These are phyloP conservation scores for Peziza echinospora DNA, from an alignment of 495 filamentous ascomycete species.

Conservation along the genomic window DNA sequence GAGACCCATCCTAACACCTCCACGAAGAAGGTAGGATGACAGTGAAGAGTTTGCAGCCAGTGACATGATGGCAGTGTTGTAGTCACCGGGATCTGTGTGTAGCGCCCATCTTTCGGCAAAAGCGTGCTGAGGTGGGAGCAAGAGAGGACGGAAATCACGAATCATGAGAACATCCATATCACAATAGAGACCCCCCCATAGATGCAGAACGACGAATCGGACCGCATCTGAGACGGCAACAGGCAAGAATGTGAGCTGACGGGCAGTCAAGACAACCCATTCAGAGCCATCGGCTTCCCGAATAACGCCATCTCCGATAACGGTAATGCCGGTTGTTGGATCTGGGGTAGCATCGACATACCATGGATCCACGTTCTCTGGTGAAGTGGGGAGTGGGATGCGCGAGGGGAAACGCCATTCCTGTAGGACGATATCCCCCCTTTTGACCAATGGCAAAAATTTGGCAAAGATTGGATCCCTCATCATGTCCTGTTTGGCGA, in stretches of 20 bases:
- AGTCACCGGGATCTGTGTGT: constrained; percentile 31
- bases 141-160: constrained; percentile 32
- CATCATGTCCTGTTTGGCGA: constrained; percentile 29
- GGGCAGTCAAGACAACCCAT: constrained; percentile 30
- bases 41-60: constrained; percentile 33
- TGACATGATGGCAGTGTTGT: constrained; percentile 37
- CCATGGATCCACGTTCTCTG: constrained; percentile 6
- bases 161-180: constrained; percentile 39
- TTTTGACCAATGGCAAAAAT: constrained; percentile 31
- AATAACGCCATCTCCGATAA: constrained; percentile 28
- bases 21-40: constrained; percentile 33
- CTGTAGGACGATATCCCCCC: constrained; percentile 31
- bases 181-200: constrained; percentile 33
- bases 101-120: constrained; percentile 38
- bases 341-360: constrained; percentile 5
- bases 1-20: constrained; percentile 35
- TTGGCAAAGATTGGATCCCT: constrained; percentile 29
- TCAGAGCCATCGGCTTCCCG: constrained; percentile 26
- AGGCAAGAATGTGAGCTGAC: constrained; percentile 30
- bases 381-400: constrained; percentile 28
- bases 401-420: constrained; percentile 32
- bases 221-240: constrained; percentile 28
- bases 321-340: constrained; percentile 23
- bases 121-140: constrained; percentile 26
- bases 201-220: constrained; percentile 33